These are phyloP conservation scores for Kernera saxatilis DNA, from an alignment of 345 rosid genomes.

Conservation along the genomic window DNA sequence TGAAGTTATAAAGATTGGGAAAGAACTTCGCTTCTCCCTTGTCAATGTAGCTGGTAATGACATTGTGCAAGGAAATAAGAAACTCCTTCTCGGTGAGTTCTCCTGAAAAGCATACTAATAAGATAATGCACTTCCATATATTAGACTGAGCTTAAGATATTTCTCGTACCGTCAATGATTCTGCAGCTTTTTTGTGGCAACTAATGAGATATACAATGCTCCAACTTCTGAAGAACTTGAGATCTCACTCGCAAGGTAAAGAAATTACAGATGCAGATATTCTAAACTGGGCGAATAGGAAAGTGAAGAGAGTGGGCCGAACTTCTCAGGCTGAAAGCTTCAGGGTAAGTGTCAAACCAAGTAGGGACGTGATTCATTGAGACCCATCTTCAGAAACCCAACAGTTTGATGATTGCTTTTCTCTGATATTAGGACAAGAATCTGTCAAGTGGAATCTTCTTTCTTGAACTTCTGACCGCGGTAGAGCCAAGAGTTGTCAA, in stretches of 20 bases:
- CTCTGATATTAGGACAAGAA: slow-evolving; percentile 57
- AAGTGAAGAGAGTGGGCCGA: slow-evolving; percentile 74
- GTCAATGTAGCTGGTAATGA: slow-evolving; percentile 98
- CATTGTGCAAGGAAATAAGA: slow-evolving; percentile 38
- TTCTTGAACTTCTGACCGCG: slow-evolving; percentile 81
- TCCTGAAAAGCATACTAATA: not conserved
- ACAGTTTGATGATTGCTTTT: slow-evolving; percentile 8
- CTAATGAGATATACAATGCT: slow-evolving; percentile 96
- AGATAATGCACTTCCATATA: slow-evolving; percentile 1
- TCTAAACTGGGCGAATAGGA: slow-evolving; percentile 79
- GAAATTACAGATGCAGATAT: slow-evolving; percentile 90
- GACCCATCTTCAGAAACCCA: slow-evolving; percentile 7
- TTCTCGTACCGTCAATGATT: not conserved
- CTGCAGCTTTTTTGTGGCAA: slow-evolving; percentile 89
- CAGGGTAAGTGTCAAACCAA: slow-evolving; percentile 50
- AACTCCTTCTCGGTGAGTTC: slow-evolving; percentile 34
- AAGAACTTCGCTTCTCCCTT: slow-evolving; percentile 57
- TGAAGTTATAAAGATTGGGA: slow-evolving; percentile 35
- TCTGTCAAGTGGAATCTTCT: slow-evolving; percentile 74
- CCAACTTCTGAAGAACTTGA: slow-evolving; percentile 86
- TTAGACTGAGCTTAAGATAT: slow-evolving; percentile 8
- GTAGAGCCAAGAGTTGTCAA: slow-evolving; percentile 96
- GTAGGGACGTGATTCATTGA: not conserved
- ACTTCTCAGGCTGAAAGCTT: slow-evolving; percentile 80
- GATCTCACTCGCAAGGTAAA: slow-evolving; percentile 86